Percentiles rank a stretch among this genome's conserved stretches.
Conservation (phyloP, 1,284 basidiomycete genomes). For the Gastroboletus turbinatus region DNA sequence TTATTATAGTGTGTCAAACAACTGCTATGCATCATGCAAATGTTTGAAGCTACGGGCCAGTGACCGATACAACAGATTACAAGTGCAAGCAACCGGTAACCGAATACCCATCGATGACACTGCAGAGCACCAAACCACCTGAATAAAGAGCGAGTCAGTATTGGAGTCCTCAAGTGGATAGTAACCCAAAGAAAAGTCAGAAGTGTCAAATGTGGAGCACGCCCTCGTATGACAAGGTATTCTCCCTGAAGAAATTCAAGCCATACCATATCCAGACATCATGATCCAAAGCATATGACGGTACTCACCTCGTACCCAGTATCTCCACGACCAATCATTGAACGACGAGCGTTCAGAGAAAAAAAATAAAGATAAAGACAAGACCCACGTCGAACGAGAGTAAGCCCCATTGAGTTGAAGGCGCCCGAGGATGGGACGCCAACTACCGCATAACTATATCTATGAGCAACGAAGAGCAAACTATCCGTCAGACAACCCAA, state of each 20-base stretch:
- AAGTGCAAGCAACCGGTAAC: neutral
- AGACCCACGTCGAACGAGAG: constrained; percentile 62
- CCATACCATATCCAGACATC: constrained; percentile 48
- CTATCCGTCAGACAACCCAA: constrained; percentile 41
- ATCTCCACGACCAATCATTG: constrained; percentile 12
- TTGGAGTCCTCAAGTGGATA: neutral
- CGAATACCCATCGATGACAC: neutral
- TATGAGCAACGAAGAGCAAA: constrained; percentile 72
- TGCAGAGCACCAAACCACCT: neutral
- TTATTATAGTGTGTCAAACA: neutral
- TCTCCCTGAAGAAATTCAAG: constrained; percentile 89
- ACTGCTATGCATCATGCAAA: neutral
- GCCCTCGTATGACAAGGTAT: constrained; percentile 56
- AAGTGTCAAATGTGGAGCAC: constrained; percentile 78
- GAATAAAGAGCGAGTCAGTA: constrained; percentile 11
- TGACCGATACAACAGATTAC: neutral
- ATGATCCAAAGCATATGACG: constrained; percentile 31
- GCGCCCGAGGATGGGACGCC: constrained; percentile 35
- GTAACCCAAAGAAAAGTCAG: constrained; percentile 42
- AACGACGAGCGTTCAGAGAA: constrained; percentile 49
- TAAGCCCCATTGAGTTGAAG: constrained; percentile 88
- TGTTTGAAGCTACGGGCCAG: neutral
- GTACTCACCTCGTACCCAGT: constrained; percentile 36
- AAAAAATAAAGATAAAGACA: constrained; percentile 47
- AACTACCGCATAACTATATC: constrained; percentile 84